Evolutionary conservation across 345 rosid species (phyloP).

Genomic region (Barbarea vulgaris): DNA sequence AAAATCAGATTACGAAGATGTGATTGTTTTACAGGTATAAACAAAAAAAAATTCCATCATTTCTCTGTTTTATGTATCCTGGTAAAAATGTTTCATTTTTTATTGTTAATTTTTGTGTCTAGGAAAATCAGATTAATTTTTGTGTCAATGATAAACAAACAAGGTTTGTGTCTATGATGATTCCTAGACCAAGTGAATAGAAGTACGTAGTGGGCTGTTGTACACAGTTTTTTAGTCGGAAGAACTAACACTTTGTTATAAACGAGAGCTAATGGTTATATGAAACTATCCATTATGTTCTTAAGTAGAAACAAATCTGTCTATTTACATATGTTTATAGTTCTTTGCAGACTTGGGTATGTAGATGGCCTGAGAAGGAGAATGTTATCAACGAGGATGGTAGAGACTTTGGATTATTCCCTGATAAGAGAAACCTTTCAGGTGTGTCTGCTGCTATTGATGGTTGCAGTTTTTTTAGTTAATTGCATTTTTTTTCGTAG

Average conservation of each 20-base stretch:
- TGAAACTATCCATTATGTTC: not conserved
- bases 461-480: slow-evolving; percentile 1
- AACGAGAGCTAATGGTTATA: not conserved
- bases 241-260: slow-evolving; percentile 3
- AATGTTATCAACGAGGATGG: slow-evolving; percentile 50
- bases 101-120: too few species aligned
- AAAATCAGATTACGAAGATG: too few species aligned
- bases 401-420: slow-evolving; percentile 59
- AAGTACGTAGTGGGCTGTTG: not conserved
- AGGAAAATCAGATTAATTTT: too few species aligned
- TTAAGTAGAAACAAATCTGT: not conserved
- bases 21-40: too few species aligned
- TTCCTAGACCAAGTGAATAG: not conserved
- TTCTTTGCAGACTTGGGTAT: slow-evolving; percentile 11
- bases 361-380: slow-evolving; percentile 89
- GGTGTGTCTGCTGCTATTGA: slow-evolving; percentile 50
- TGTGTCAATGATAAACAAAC: too few species aligned
- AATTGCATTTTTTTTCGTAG: not conserved
- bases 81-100: too few species aligned
- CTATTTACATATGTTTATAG: slow-evolving; percentile 15
- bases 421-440: slow-evolving; percentile 71
- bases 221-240: not conserved
- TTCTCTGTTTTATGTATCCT: too few species aligned
- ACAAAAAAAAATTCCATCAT: too few species aligned
- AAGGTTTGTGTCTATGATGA: slow-evolving; percentile 1